Evolutionary conservation across 23 red algal genomes (phyloP), one percentile per base, ranked within the genome.

Genomic region (Gracilariopsis chorda): DNA sequence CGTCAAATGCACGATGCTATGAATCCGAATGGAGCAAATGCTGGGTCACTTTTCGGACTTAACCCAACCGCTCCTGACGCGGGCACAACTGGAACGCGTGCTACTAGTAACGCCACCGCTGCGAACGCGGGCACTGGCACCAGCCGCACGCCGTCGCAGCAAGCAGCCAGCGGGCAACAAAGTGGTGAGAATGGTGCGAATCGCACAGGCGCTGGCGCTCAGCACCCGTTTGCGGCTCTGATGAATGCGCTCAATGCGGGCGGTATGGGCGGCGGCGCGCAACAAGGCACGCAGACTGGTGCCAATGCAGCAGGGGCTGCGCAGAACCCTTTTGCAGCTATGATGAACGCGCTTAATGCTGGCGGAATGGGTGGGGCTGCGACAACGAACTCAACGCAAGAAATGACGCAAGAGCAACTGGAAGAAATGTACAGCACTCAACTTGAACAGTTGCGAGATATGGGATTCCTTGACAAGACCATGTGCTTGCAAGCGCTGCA

Each of bases 381-480:
- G 1, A 36, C 60, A 16, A 16, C 72, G 21, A 46, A 52, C 30
- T 42, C 67, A 13, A 76, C 75, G n/a, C 58, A 71, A 70, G 59
- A 85, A 62, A 91, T 96, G 86, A 91, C 93, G 37, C 84, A 90
- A 90, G 96, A 98, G 88, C 96, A 98, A 83, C 55, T 95, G 73
- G 93, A 95, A 78, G 81, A 99, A 45, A 88, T 92, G 71, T 95
- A 92, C 52, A 84, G 78, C 32, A 80, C 84, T 48, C 97, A 99
- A 75, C 90, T 99, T 46, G 73, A 91, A 49, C 97, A 99, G 84
- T 48, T 99, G 37, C 91, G 94, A 36, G 97, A 95, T 45, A 99
- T 99, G 97, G 97, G 97, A 45, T 99, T 99, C 70, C 78, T 95
- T 46, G 97, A 99, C 60, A 96, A 90, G 42, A 48, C 92, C 37